A percentile compares a stretch with the other conserved stretches of the same genome.
Conservation (phyloP, 2,329 filamentous ascomycete genomes). For the Mariannaea elegans region DNA sequence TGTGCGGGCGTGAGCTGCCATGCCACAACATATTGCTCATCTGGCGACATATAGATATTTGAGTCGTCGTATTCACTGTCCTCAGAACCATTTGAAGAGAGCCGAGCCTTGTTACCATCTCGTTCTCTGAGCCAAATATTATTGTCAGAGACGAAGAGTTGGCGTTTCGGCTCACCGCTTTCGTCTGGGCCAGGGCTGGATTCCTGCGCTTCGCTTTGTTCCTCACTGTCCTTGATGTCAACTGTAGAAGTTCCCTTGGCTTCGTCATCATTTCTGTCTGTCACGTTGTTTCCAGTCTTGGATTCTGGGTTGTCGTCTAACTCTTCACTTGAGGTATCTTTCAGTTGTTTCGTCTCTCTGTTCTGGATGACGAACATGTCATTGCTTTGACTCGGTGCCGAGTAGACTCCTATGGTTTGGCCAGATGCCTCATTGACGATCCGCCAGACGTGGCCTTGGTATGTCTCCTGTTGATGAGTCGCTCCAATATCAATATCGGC, state of each 20-base stretch:
- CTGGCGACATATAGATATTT: constrained; percentile 28
- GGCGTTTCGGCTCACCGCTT: not conserved
- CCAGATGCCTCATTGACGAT: constrained; percentile 24
- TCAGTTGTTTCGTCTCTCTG: not conserved
- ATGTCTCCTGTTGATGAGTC: constrained; percentile 29
- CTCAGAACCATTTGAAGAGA: constrained; percentile 29
- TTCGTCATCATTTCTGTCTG: not conserved
- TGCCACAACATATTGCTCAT: constrained; percentile 24
- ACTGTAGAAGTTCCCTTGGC: not conserved
- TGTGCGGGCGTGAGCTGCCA: constrained; percentile 37
- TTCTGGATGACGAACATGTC: constrained; percentile 28
- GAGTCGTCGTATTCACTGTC: constrained; percentile 31
- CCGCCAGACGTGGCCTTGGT: constrained; percentile 34
- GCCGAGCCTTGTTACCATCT: constrained; percentile 15
- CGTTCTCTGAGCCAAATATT: constrained; percentile 23
- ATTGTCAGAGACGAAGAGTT: constrained; percentile 12
- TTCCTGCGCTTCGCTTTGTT: not conserved
- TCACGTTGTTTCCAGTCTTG: no score
- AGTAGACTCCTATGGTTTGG: constrained; percentile 23
- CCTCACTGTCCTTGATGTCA: no score
- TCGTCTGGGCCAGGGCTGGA: not conserved
- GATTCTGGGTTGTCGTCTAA: no score
- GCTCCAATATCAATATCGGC: constrained; percentile 21
- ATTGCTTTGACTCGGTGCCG: constrained; percentile 14
- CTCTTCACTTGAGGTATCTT: no score